Evolutionary conservation across 768 basidiomycete species (phyloP).

Genomic region (Tulasnella sp.): DNA sequence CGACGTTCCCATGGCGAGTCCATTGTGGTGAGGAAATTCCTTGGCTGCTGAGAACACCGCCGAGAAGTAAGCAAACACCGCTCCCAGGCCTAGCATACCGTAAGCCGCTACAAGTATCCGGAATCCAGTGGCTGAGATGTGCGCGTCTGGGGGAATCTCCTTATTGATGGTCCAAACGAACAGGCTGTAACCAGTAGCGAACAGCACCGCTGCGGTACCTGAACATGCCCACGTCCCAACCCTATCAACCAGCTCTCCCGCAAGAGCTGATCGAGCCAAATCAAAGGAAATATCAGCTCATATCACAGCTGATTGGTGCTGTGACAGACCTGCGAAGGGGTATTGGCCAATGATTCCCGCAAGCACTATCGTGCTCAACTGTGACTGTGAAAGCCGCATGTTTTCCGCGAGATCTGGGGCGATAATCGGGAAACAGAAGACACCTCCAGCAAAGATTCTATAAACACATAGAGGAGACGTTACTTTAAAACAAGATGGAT

Average conservation of each 20-base stretch:
- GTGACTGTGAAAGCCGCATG: constrained; percentile 59
- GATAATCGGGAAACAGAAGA: constrained; percentile 69
- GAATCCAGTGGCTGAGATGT: constrained; percentile 30
- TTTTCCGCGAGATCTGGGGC: constrained; percentile 49
- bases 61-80: constrained; percentile 66
- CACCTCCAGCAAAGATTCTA: constrained; percentile 67
- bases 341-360: constrained; percentile 81
- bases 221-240: constrained; percentile 62
- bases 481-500: not conserved
- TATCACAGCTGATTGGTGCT: too few species aligned
- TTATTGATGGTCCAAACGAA: constrained; percentile 49
- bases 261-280: constrained; percentile 31
- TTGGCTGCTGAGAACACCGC: constrained; percentile 65
- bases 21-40: constrained; percentile 25
- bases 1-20: constrained; percentile 27
- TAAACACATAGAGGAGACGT: not conserved
- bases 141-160: constrained; percentile 29
- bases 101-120: constrained; percentile 39
- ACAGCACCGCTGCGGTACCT: constrained; percentile 45
- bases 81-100: constrained; percentile 58
- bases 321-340: constrained; percentile 38
- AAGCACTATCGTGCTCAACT: constrained; percentile 64
- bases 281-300: too few species aligned
- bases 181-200: constrained; percentile 47
- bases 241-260: constrained; percentile 56